Conservation (phyloP, 805 yeast genomes). For the Dipodascopsis uninucleata region DNA sequence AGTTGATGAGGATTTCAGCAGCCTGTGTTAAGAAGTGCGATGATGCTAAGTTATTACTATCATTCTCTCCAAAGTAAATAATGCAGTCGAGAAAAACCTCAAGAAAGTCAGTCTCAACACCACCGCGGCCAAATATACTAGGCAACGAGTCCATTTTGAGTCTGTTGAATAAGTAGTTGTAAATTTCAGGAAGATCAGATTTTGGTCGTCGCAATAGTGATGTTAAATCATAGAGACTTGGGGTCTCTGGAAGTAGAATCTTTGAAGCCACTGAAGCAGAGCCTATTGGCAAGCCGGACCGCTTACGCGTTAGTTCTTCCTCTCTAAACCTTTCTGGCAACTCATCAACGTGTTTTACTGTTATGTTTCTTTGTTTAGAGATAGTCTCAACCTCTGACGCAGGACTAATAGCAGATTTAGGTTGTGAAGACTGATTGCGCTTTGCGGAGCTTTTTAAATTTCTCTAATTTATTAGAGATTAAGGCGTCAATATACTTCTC, state of each 20-base stretch:
- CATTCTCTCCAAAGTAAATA: not conserved
- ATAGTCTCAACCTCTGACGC: not conserved
- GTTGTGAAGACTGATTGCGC: not conserved
- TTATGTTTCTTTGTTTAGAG: not conserved
- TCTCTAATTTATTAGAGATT: not conserved
- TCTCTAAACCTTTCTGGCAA: constrained; percentile 3
- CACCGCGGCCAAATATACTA: constrained; percentile 18
- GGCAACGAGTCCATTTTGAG: constrained; percentile 4
- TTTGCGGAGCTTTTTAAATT: not conserved
- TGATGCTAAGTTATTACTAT: too few species aligned
- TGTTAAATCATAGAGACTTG: constrained; percentile 15
- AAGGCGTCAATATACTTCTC: not conserved
- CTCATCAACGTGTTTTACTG: constrained; percentile 3
- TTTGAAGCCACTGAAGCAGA: not conserved
- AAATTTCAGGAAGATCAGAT: constrained; percentile 9
- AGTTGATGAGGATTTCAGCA: too few species aligned
- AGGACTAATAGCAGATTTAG: too few species aligned
- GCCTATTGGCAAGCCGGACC: not conserved
- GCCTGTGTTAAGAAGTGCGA: too few species aligned
- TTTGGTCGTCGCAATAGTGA: constrained; percentile 18
- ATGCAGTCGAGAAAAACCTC: constrained; percentile 15
- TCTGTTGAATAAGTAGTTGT: constrained; percentile 8
- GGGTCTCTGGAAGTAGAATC: constrained; percentile 4
- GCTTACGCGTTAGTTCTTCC: not conserved
- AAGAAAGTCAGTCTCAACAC: constrained; percentile 19